Conservation (phyloP, 2,329 filamentous ascomycete genomes). For the Colletotrichum liriopes region DNA sequence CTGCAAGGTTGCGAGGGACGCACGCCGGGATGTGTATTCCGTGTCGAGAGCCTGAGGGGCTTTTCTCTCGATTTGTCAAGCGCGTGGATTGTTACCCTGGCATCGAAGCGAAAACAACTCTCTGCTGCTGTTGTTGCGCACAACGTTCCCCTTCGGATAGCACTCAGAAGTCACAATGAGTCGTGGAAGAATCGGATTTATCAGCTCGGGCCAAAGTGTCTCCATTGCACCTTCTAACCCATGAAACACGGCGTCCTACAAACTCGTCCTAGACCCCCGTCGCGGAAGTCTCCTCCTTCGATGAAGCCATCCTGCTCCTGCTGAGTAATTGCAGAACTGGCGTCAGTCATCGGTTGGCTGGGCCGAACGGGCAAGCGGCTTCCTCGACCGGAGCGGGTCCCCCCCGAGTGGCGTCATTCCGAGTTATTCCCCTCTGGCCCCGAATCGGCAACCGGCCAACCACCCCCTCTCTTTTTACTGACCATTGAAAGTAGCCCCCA, state of each 20-base stretch:
- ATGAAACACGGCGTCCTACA: neutral
- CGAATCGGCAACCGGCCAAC: conserved; percentile 14
- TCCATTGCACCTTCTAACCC: neutral
- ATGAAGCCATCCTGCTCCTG: conserved; percentile 16
- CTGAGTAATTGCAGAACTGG: conserved; percentile 31
- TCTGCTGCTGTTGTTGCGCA: neutral
- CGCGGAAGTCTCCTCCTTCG: neutral
- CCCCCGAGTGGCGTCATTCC: conserved; percentile 33
- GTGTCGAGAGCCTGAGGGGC: neutral
- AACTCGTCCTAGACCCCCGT: neutral
- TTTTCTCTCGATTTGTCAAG: conserved; percentile 17
- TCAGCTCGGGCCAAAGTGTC: conserved; percentile 9
- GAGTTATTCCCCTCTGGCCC: conserved; percentile 27
- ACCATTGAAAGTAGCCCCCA: neutral
- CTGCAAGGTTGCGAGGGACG: conserved; percentile 8
- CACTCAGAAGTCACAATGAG: neutral
- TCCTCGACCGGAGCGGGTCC: neutral
- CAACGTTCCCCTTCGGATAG: neutral
- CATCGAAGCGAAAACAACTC: neutral
- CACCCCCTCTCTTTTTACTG: neutral
- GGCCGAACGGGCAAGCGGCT: neutral
- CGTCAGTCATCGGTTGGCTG: neutral
- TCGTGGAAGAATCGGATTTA: neutral
- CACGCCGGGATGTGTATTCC: conserved; percentile 13
- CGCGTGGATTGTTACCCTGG: neutral